phyloP scores from a whole-genome alignment of 768 basidiomycete species.

The Russula brevipes region DNA sequence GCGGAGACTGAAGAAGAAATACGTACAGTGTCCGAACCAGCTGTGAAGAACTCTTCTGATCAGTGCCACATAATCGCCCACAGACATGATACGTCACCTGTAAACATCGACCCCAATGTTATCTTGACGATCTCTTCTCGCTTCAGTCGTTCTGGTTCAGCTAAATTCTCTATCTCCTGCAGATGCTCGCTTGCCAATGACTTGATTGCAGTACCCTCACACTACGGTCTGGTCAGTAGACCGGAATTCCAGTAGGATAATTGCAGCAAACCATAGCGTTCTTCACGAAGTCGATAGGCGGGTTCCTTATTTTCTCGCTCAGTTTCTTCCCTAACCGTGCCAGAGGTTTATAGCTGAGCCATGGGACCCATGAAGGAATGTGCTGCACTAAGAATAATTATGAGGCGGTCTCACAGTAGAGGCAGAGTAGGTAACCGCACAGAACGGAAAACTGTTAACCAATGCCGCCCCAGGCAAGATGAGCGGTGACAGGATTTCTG shows the following conservation, averaged over 20 bases:
- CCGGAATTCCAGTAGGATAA: background rate
- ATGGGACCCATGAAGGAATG: slow-evolving; percentile 16
- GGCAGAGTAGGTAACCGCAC: background rate
- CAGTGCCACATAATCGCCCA: background rate
- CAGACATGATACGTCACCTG: background rate
- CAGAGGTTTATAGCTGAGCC: background rate
- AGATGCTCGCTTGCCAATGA: slow-evolving; percentile 2
- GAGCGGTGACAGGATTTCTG: background rate
- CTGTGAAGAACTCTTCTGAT: slow-evolving; percentile 4
- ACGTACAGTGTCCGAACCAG: slow-evolving; percentile 27
- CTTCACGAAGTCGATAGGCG: background rate
- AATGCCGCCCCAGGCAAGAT: slow-evolving; percentile 3
- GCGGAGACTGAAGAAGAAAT: background rate
- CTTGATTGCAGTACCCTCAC: background rate
- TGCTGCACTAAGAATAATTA: background rate
- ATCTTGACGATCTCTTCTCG: background rate
- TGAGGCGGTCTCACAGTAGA: background rate
- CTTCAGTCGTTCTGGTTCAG: background rate
- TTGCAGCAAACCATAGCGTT: slow-evolving; percentile 1
- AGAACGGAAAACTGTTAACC: slow-evolving; percentile 6
- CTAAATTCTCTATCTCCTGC: background rate
- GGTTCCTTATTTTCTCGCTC: background rate
- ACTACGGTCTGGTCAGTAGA: background rate
- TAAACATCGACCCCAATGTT: background rate
- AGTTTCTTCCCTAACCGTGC: background rate